These are phyloP conservation scores for Suillus subaureus DNA, from an alignment of 768 basidiomycete genomes.

Conservation along the genomic window DNA sequence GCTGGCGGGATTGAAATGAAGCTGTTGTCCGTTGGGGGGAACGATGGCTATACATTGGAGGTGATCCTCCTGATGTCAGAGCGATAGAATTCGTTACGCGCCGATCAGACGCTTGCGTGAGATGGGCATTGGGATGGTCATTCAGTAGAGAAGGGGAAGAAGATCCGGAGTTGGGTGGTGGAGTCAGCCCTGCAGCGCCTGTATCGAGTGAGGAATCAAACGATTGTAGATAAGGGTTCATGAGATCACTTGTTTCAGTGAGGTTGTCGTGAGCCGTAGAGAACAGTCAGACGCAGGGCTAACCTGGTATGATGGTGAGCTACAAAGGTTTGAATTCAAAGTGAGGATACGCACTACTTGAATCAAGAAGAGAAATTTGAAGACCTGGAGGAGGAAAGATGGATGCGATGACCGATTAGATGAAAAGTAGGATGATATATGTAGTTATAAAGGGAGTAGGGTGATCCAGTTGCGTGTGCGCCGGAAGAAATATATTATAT, in stretches of 20 bases:
- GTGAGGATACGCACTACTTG: background rate
- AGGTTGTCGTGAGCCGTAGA: background rate
- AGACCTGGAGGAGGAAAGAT: background rate
- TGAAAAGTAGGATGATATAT: background rate
- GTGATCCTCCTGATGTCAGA: background rate
- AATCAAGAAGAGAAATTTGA: background rate
- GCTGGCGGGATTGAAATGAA: background rate
- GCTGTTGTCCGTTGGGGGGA: background rate
- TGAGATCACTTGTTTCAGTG: slow-evolving; percentile 1
- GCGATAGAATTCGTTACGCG: background rate
- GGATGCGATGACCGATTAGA: slow-evolving; percentile 5
- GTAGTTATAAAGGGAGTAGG: slow-evolving; percentile 5
- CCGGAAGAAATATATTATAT: slow-evolving; percentile 8
- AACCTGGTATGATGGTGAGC: background rate
- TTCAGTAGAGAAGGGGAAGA: slow-evolving; percentile 2
- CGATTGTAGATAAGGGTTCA: background rate
- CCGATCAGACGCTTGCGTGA: slow-evolving; percentile 1
- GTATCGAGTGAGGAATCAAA: background rate
- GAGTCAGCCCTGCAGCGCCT: background rate
- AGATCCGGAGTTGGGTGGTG: background rate
- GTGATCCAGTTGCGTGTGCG: background rate
- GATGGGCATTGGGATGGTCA: background rate
- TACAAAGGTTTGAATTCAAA: background rate
- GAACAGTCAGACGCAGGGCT: background rate
- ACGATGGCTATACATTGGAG: background rate